These are phyloP conservation scores for Talaromyces atroroseus DNA, from an alignment of 2,329 filamentous ascomycete species.

Conservation along the genomic window DNA sequence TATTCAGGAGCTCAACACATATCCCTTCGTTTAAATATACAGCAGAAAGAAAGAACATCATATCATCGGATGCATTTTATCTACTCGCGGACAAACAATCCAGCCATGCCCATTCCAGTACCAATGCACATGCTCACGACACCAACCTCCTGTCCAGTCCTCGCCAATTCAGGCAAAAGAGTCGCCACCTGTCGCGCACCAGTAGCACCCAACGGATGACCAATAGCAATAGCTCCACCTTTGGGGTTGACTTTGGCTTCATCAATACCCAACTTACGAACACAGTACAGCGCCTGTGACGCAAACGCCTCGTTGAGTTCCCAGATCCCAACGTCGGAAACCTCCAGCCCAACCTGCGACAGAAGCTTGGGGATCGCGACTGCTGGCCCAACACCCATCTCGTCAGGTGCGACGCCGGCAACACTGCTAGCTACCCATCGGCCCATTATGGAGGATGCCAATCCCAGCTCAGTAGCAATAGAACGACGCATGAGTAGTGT, in stretches of 20 bases:
- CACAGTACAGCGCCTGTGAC: slow-evolving; percentile 61
- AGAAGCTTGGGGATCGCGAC: slow-evolving; percentile 79
- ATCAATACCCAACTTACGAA: slow-evolving; percentile 57
- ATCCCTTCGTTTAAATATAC: background rate
- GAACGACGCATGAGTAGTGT: slow-evolving; percentile 78
- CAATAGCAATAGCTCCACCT: slow-evolving; percentile 78
- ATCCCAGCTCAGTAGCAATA: slow-evolving; percentile 67
- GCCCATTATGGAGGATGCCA: slow-evolving; percentile 65
- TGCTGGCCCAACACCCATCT: slow-evolving; percentile 90
- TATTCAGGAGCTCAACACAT: background rate
- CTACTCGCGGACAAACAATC: slow-evolving; percentile 60
- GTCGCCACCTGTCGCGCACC: slow-evolving; percentile 76
- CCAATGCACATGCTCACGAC: slow-evolving; percentile 89
- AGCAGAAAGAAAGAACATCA: background rate
- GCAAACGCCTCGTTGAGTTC: slow-evolving; percentile 85
- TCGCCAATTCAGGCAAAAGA: slow-evolving; percentile 62
- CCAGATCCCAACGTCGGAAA: slow-evolving; percentile 72
- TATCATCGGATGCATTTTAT: background rate
- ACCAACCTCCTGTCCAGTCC: slow-evolving; percentile 66
- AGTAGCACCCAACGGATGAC: slow-evolving; percentile 59
- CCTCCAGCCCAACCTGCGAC: slow-evolving; percentile 59
- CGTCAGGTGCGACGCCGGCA: slow-evolving; percentile 75
- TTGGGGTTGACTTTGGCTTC: slow-evolving; percentile 77
- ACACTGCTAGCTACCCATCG: slow-evolving; percentile 75
- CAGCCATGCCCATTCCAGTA: slow-evolving; percentile 73